Evolutionary conservation across 2,329 filamentous ascomycete species (phyloP).

Genomic region (Alternaria atra): DNA sequence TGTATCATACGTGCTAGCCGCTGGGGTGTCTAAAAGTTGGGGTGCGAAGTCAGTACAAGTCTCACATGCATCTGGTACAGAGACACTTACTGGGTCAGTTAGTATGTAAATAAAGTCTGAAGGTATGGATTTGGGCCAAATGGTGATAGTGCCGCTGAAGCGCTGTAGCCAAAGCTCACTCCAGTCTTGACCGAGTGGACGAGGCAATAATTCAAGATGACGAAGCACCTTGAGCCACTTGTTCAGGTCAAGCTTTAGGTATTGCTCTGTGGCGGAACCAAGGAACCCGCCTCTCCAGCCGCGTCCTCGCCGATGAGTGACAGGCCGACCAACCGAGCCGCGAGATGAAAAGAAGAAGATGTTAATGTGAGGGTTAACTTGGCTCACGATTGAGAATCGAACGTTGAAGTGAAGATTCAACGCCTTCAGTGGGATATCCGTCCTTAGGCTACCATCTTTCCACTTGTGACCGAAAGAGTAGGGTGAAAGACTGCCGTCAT

Average conservation of each 20-base stretch:
- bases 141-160: constrained; percentile 93
- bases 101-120: constrained; percentile 89
- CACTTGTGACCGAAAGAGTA: constrained; percentile 99
- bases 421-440: constrained; percentile 93
- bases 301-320: constrained; percentile 90
- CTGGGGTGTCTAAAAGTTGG: constrained; percentile 59
- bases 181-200: constrained; percentile 94
- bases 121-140: constrained; percentile 85
- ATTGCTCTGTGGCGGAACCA: constrained; percentile 90
- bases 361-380: constrained; percentile 97
- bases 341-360: constrained; percentile 98
- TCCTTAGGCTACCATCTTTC: constrained; percentile 95
- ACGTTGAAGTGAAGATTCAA: constrained; percentile 98
- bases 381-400: constrained; percentile 89
- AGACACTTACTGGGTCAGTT: constrained; percentile 47
- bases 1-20: constrained; percentile 88
- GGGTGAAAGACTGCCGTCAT: constrained; percentile 78
- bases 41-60: too few species aligned
- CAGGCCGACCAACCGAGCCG: constrained; percentile 88
- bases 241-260: constrained; percentile 93
- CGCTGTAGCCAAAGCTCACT: constrained; percentile 94
- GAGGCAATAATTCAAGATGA: constrained; percentile 88
- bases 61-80: too few species aligned
- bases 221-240: constrained; percentile 98
- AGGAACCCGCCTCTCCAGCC: constrained; percentile 97